Base-by-base conservation (phyloP, 495 filamentous ascomycete species). In the Talaromyces borbonicus region DNA sequence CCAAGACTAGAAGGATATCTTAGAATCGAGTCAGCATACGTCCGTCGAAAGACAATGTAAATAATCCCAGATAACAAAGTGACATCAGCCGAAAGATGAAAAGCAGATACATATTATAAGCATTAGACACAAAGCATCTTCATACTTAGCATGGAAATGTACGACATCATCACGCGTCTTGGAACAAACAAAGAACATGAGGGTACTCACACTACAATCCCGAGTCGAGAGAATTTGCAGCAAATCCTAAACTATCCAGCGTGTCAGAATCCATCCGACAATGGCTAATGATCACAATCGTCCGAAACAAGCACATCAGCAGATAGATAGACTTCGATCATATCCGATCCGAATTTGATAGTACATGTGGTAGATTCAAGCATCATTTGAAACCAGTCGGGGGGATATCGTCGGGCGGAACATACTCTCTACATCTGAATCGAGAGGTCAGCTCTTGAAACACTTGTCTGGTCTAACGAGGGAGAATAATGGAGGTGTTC, bases 1-100 rank as follows among this genome's bases (percentile, higher is more conserved):
- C 59, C 84, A 83, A 52, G 69, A 48, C 48, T 63, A 57, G 52
- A 56, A 51, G 23, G 43, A 49, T 18, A 50, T 47, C 23, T 54
- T 46, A 43, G 56, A 20, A 36, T 33, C 32, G 24, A 37, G 43
- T 48, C 36, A 50, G 40, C 23, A 57, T 52, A 15, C 41, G 42
- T 29, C 36, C 15, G 42, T 63, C 43, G 63, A 48, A 53, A 52
- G 72, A 47, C 70, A 64, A 48, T 59, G 55, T 40, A 39, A 52
- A 54, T 56, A 56, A 49, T 46, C 52, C 50, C 20, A 19, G 30
- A 45, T 41, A 40, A 9, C 29, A 9, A 9, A 46, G 9, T 48
- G 30, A 48, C 14, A 61, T 94, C 87, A 94, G 87, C 71, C 75
- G 87, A 92, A 90, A 92, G 87, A 90, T 92, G 87, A 93, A 93